Evolutionary conservation across 1,139 yeast genomes (phyloP).

Genomic region (Hyphopichia buzzinii): DNA sequence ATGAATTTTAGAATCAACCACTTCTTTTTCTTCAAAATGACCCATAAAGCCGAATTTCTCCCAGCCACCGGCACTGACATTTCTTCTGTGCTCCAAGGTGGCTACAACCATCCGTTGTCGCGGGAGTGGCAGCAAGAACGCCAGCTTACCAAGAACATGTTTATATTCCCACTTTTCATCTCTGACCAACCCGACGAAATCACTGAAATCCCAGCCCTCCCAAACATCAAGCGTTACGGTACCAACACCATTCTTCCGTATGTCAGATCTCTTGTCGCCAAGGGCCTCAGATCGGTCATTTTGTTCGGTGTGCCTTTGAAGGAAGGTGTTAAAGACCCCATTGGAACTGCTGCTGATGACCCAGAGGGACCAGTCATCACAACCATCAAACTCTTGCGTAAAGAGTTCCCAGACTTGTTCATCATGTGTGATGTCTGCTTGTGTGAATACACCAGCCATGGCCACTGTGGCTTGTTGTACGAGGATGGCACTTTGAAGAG

Average conservation of each 20-base stretch:
- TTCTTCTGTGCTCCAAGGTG: constrained; percentile 86
- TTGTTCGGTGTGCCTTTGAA: constrained; percentile 88
- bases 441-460: constrained; percentile 95
- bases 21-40: constrained; percentile 22
- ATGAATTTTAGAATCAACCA: too few relatives aligned
- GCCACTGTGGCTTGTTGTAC: constrained; percentile 90
- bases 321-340: constrained; percentile 70
- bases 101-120: constrained; percentile 85
- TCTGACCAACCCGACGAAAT: constrained; percentile 84
- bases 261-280: constrained; percentile 64
- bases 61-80: constrained; percentile 57
- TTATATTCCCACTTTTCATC: constrained; percentile 88
- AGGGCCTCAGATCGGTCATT: constrained; percentile 84
- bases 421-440: constrained; percentile 94
- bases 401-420: constrained; percentile 74
- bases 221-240: constrained; percentile 87
- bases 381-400: constrained; percentile 64
- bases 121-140: constrained; percentile 91
- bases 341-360: constrained; percentile 92
- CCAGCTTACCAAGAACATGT: constrained; percentile 81
- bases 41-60: constrained; percentile 68
- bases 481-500: constrained; percentile 86
- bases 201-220: constrained; percentile 68
- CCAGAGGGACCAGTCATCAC: constrained; percentile 93
- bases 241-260: constrained; percentile 74